These are phyloP conservation scores for Gymnopus androsaceus DNA, from an alignment of 1,284 basidiomycete genomes.

Conservation along the genomic window DNA sequence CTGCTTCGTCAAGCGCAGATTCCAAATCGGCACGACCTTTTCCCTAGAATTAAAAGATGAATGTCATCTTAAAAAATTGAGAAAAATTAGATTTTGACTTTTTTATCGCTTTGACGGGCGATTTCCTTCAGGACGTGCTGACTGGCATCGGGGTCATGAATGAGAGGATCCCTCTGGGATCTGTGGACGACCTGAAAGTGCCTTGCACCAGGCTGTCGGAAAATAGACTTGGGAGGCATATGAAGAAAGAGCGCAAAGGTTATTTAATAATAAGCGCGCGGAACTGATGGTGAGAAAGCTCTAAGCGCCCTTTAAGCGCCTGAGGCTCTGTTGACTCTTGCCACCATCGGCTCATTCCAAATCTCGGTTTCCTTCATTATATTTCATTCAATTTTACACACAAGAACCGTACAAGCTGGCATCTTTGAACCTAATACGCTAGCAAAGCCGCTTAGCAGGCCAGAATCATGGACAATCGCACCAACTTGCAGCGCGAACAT, in stretches of 20 bases:
- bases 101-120: conserved; percentile 70
- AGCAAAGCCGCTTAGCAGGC: conserved; percentile 9
- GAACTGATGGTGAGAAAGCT: no score
- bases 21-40: conserved; percentile 80
- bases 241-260: conserved; percentile 28
- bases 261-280: conserved; percentile 6
- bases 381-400: not conserved
- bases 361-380: not conserved
- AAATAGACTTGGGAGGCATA: conserved; percentile 72
- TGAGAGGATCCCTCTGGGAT: conserved; percentile 93
- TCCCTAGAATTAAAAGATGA: conserved; percentile 49
- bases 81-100: conserved; percentile 41
- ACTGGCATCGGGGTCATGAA: conserved; percentile 90
- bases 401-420: conserved; percentile 17
- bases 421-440: conserved; percentile 1
- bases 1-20: conserved; percentile 55
- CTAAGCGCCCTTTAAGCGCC: no score
- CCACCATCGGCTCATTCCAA: conserved; percentile 1
- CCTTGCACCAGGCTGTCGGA: conserved; percentile 83
- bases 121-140: conserved; percentile 88
- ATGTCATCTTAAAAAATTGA: conserved; percentile 13
- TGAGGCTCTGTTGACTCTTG: conserved; percentile 1
- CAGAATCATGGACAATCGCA: conserved; percentile 45
- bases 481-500: conserved; percentile 71
- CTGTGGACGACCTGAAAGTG: conserved; percentile 98